Conservation (phyloP, 164 flowering plant genomes). For the Annona squamosa region DNA sequence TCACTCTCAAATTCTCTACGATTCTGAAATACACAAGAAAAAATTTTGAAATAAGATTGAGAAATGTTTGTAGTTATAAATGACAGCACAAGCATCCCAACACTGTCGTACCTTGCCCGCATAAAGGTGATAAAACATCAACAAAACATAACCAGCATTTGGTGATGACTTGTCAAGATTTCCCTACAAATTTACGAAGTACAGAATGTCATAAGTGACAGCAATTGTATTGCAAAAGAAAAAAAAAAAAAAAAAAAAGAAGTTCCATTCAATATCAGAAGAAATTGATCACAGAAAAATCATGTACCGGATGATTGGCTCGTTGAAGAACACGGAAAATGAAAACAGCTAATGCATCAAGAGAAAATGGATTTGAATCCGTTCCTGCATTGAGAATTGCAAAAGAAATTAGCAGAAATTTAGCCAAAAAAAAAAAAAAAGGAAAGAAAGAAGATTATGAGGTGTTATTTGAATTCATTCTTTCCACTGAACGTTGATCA, state of each 20-base stretch:
- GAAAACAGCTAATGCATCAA: slow-evolving; percentile 87
- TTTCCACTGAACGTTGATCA: neutral
- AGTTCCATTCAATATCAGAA: neutral
- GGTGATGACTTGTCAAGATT: slow-evolving; percentile 88
- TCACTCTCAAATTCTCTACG: slow-evolving; percentile 76
- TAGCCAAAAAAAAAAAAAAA: neutral
- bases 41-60: neutral
- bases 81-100: neutral
- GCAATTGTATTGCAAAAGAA: slow-evolving; percentile 5
- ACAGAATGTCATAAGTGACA: too few relatives aligned
- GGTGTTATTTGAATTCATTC: neutral
- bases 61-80: neutral
- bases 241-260: neutral
- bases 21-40: slow-evolving; percentile 35
- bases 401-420: neutral
- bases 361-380: slow-evolving; percentile 88
- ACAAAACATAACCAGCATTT: slow-evolving; percentile 89
- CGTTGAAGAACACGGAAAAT: slow-evolving; percentile 87
- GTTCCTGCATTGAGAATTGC: slow-evolving; percentile 47
- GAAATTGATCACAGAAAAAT: neutral
- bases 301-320: slow-evolving; percentile 82
- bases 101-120: slow-evolving; percentile 67
- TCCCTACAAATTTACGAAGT: slow-evolving; percentile 40
- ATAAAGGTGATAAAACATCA: slow-evolving; percentile 92
- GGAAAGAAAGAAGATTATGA: too few relatives aligned